Evolutionary conservation across 208 protist species (phyloP).

Genomic region (Wallacemonas collosoma): DNA sequence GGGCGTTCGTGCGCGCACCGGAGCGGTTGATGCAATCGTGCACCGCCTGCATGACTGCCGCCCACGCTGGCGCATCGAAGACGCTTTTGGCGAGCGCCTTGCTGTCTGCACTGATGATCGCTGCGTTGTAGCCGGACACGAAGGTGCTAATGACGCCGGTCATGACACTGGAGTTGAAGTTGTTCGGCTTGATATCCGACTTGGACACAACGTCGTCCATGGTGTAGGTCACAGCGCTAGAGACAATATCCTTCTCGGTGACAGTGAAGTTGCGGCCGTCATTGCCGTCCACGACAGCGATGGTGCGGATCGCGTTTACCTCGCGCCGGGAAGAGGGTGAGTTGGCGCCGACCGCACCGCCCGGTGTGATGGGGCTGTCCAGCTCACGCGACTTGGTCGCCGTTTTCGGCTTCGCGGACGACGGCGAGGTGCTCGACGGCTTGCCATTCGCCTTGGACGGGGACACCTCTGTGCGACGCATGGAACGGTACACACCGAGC

Average conservation of each 20-base stretch:
- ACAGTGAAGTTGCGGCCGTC: conserved; percentile 20
- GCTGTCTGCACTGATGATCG: conserved; percentile 42
- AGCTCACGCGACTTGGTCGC: conserved; percentile 1
- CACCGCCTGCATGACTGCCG: conserved; percentile 28
- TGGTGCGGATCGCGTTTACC: conserved; percentile 26
- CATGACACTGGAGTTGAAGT: conserved; percentile 27
- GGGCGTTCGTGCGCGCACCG: conserved; percentile 30
- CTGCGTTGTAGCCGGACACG: conserved; percentile 54
- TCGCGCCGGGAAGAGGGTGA: conserved; percentile 1
- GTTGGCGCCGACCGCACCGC: background rate
- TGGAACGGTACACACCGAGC: conserved; percentile 41
- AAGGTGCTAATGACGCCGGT: conserved; percentile 37
- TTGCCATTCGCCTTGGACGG: background rate
- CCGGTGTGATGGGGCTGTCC: conserved; percentile 8
- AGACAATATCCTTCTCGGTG: conserved; percentile 20
- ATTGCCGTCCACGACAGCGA: conserved; percentile 19
- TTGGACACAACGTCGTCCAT: conserved; percentile 47
- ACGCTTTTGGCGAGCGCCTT: conserved; percentile 19
- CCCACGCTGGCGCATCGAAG: conserved; percentile 33
- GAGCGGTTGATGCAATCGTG: conserved; percentile 19
- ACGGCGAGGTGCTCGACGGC: background rate
- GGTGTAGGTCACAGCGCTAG: conserved; percentile 28
- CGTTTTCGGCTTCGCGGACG: background rate
- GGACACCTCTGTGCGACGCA: conserved; percentile 12
- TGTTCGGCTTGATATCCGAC: conserved; percentile 17